phyloP scores from a whole-genome alignment of 768 basidiomycete genomes.

The Boletus reticuloceps region DNA sequence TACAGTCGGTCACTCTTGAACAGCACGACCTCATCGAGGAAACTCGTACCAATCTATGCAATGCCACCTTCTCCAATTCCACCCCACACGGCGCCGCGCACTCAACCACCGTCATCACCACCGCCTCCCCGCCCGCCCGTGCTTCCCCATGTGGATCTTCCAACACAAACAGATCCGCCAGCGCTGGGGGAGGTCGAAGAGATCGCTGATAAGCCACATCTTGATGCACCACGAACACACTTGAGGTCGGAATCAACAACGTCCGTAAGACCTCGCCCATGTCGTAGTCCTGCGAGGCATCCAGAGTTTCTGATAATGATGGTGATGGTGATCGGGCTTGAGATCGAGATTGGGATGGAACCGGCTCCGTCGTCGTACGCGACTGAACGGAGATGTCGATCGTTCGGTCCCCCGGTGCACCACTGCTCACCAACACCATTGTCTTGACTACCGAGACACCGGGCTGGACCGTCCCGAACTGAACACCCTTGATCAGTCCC shows the following conservation, averaged over 20 bases:
- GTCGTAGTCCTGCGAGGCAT: conserved; percentile 24
- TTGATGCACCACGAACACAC: conserved; percentile 55
- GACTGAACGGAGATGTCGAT: conserved; percentile 83
- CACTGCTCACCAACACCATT: conserved; percentile 58
- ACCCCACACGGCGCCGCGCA: conserved; percentile 57
- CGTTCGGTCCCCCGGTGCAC: conserved; percentile 65
- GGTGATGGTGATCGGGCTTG: neutral
- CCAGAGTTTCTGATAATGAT: conserved; percentile 5
- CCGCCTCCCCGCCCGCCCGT: conserved; percentile 51
- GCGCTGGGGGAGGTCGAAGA: conserved; percentile 39
- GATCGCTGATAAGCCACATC: conserved; percentile 53
- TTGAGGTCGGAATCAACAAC: conserved; percentile 62
- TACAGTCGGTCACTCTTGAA: neutral
- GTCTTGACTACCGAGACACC: conserved; percentile 59
- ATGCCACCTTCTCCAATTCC: conserved; percentile 46
- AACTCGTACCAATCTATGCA: conserved; percentile 47
- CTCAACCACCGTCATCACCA: conserved; percentile 49
- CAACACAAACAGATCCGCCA: conserved; percentile 54
- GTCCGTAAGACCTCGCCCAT: conserved; percentile 60
- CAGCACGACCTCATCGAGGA: neutral
- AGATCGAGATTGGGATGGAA: neutral
- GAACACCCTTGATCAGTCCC: conserved; percentile 70
- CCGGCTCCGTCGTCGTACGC: conserved; percentile 22
- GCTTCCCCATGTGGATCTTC: conserved; percentile 50
- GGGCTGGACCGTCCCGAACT: conserved; percentile 61